These are phyloP conservation scores for Epichloe sylvatica DNA, from an alignment of 2,329 filamentous ascomycete genomes.

Conservation along the genomic window DNA sequence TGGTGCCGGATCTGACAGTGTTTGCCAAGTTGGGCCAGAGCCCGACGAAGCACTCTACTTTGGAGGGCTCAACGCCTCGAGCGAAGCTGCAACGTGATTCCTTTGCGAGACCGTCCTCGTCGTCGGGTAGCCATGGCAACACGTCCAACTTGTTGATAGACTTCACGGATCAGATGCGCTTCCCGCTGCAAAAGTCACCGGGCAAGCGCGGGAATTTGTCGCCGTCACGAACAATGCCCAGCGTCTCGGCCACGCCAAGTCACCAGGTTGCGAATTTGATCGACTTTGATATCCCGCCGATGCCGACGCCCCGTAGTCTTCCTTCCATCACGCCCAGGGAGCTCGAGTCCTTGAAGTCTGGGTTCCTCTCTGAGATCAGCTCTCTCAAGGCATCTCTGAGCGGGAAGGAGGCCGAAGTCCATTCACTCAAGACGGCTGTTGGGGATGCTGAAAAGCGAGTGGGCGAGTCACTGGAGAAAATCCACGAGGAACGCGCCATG, in stretches of 20 bases:
- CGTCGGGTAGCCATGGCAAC: constrained; percentile 34
- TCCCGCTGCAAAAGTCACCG: constrained; percentile 34
- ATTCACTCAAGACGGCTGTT: constrained; percentile 74
- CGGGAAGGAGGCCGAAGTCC: constrained; percentile 84
- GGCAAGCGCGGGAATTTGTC: constrained; percentile 20
- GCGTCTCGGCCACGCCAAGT: constrained; percentile 30
- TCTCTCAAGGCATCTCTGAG: constrained; percentile 83
- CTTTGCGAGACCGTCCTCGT: constrained; percentile 20
- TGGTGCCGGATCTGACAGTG: constrained; percentile 73
- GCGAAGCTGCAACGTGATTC: constrained; percentile 15
- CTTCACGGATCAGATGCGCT: constrained; percentile 61
- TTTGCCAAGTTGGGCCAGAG: constrained; percentile 62
- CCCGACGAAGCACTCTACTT: constrained; percentile 37
- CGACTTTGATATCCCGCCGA: constrained; percentile 75
- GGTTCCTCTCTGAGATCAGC: constrained; percentile 82
- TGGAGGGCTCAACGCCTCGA: constrained; percentile 27
- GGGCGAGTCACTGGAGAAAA: constrained; percentile 68
- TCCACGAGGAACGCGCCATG: constrained; percentile 60
- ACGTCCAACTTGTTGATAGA: constrained; percentile 73
- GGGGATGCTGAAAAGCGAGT: constrained; percentile 85
- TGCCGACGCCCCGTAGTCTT: constrained; percentile 81
- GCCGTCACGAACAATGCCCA: constrained; percentile 18
- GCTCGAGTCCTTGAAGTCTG: constrained; percentile 81
- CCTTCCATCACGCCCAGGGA: constrained; percentile 86
- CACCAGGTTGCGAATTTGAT: constrained; percentile 52